Base-by-base conservation (phyloP, 2,329 filamentous ascomycete genomes). In the Sporothrix schenckii region DNA sequence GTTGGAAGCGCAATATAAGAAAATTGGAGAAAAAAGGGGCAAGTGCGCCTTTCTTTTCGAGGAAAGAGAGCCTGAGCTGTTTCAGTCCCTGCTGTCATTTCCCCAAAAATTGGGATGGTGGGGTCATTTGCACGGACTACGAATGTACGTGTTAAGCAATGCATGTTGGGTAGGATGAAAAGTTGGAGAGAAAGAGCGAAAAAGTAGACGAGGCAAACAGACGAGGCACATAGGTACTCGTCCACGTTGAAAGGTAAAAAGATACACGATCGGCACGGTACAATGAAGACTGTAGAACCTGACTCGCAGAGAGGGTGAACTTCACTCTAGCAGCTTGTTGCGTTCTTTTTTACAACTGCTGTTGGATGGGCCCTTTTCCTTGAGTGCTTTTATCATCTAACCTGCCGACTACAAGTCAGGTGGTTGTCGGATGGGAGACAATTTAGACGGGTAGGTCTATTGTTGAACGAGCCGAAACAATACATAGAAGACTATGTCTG, bases 101-200 rank as follows among this genome's bases (percentile, higher is more conserved):
- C 49, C 49, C 49, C 63, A 52, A 66, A 54, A 34, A 52, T 44
- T 39, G 44, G 6, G 27, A 66, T 66, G 47, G 63, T 66, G 63
- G 63, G 63, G 63, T 66, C 61, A 16, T 66, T 34, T 52, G 52
- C 47, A 52, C 47, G 27, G 34, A 66, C 39, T 49, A 21, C 21
- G n/a, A n/a, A n/a, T n/a, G n/a, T n/a, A n/a, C 19, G 34, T 9
- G 34, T 34, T 34, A 9, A 9, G 34, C 34, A 34, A 9, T 7
- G 34, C 34, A 34, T 34, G 34, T 34, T 30, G 27, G 34, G 34
- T 9, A 34, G 34, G 34, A 9, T 34, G 34, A n/a, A 21, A 60
- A 21, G 56, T 56, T 56, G 53, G 53, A 56, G 53, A 34, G 56
- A 61, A 44, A 39, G 4, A 7, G 34, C 5, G 30, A 44, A 44